Evolutionary conservation across 176 grass and related monocot species (phyloP), one percentile per base, ranked within the genome.

Genomic region (Bothriochloa decipiens): DNA sequence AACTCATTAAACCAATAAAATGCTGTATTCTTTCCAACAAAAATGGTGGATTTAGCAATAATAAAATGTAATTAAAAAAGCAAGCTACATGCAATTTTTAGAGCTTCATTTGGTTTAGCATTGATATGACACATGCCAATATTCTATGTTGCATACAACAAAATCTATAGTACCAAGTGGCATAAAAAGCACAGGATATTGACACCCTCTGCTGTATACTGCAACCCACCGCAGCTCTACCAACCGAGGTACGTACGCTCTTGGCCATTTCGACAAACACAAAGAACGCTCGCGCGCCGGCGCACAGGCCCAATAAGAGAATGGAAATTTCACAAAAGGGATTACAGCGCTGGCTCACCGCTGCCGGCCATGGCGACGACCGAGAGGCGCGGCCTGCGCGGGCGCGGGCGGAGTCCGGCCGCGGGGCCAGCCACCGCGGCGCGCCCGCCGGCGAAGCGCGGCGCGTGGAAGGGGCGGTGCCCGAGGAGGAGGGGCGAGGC

Each of bases 291-390:
- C 35, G 11, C 40, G 39, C 3, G 11, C 15, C 6, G 23, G 32
- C 0, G 32, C 50, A 39, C 76, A 88, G 62, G 52, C 8, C 16
- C 29, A 63, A 1, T 5, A 69, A 53, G 40, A 45, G 22, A 72
- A 72, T 1, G 40, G 32, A 23, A 37, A 79, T 0, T 29, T 37
- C 4, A 45, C 67, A 33, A 26, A 17, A 17, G 16, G 17, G 36
- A 68, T 16, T 35, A 23, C 0, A 47, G 18, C 15, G 66, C 70
- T 70, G 27, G 36, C 87, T 81, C 81, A 96, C 93, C 96, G 60
- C 81, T 91, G n/a, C 63, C 86, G 16, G 93, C 91, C 91, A 96
- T 96, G 79, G 91, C 91, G 46, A 94, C 70, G 67, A 96, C 93
- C 15, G 88, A 96, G 27, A 89, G 79, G 42, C 81, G 83, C 75